These are phyloP conservation scores for Adansonia madagascariensis DNA, from an alignment of 441 rosid genomes.

Conservation along the genomic window DNA sequence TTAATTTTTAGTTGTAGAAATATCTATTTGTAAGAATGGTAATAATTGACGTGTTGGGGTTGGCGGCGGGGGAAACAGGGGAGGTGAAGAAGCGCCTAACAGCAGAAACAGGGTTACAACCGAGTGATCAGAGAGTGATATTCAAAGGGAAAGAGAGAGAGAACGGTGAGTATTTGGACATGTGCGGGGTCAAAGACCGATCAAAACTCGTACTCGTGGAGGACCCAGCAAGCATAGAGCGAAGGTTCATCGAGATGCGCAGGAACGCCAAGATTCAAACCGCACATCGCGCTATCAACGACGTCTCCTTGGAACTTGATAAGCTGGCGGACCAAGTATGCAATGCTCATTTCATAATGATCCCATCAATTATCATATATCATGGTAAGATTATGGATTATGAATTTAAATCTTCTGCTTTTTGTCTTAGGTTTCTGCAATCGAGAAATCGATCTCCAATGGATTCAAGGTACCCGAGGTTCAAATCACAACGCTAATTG, in stretches of 20 bases:
- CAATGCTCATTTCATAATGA: neutral
- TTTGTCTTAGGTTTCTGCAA: slow-evolving; percentile 44
- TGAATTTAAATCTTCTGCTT: neutral
- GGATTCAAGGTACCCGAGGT: slow-evolving; percentile 56
- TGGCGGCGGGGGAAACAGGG: slow-evolving; percentile 38
- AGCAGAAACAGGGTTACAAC: slow-evolving; percentile 52
- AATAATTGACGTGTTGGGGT: neutral
- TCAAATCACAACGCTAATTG: slow-evolving; percentile 60
- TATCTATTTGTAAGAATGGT: neutral
- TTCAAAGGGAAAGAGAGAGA: slow-evolving; percentile 56
- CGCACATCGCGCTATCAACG: slow-evolving; percentile 47
- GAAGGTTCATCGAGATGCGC: slow-evolving; percentile 53
- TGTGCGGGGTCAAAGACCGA: slow-evolving; percentile 55
- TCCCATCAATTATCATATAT: neutral
- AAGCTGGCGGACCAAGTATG: slow-evolving; percentile 48
- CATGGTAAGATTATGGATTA: no score
- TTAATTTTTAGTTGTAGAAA: no score
- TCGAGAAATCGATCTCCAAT: slow-evolving; percentile 51
- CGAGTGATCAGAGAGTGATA: slow-evolving; percentile 48
- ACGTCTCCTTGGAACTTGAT: slow-evolving; percentile 53
- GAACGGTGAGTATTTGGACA: slow-evolving; percentile 52
- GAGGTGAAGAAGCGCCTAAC: slow-evolving; percentile 56
- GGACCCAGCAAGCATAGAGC: slow-evolving; percentile 62
- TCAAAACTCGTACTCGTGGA: slow-evolving; percentile 52
- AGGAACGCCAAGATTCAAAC: slow-evolving; percentile 50